Base-by-base conservation (phyloP, 257 asterid species). In the Ajuga chamaepitys region DNA sequence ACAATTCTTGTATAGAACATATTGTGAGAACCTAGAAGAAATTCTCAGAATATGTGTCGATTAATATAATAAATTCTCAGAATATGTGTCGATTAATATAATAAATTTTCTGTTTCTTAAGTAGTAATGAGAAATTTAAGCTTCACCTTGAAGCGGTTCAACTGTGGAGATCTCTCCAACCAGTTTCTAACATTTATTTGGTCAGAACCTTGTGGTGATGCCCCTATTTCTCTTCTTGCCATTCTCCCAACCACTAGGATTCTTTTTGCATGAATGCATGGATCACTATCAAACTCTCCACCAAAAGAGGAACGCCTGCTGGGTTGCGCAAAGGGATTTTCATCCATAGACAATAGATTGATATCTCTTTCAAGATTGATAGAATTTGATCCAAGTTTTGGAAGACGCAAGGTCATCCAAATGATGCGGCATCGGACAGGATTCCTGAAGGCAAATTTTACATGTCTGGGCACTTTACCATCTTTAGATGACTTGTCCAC, bases 241-340 rank as follows among this genome's bases (percentile, higher is more conserved):
- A 83, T 45, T 52, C 63, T 87, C 51, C 96, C 99, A 72, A 79
- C 79, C 60, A 93, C 96, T 46, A 89, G 44, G 71, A 93, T 38
- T 78, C 81, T 84, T 81, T 86, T 93, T 45, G 96, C 97, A 76
- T 93, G 99, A 78, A 93, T 78, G 82, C 95, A 86, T 44, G 95
- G 95, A 64, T 89, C 96, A 58, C 75, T 84, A 66, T 80, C 89
- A 62, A 62, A 70, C 64, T 87, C 86, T 64, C 92, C 96, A 52
- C 96, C 95, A 75, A 86, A 75, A 60, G 99, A 93, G 72, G 97
- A 94, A 71, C 96, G 95, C 58, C 96, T 83, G 51, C 54, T 72
- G 47, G 50, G 78, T 74, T 86, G 85, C 3, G 88, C 77, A 54
- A 87, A 87, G 35, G 99, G 96, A 66, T 89, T 93, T 85, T 93